Evolutionary conservation across 257 asterid genomes (phyloP).

Genomic region (Petunia secreta): DNA sequence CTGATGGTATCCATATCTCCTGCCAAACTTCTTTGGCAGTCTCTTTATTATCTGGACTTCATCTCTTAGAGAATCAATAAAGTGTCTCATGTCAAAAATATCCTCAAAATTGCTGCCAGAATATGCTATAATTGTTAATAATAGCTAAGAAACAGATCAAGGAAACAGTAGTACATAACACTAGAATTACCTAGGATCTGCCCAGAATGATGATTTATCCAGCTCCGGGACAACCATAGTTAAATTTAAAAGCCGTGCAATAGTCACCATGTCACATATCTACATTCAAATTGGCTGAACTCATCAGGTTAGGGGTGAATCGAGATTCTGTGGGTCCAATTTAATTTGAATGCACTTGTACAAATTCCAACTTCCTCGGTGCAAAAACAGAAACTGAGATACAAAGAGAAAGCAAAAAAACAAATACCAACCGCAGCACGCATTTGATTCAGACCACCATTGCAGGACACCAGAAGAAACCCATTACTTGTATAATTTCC

Average conservation of each 20-base stretch:
- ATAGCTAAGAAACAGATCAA: not conserved
- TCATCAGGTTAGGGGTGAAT: not conserved
- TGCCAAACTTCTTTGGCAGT: constrained; percentile 74
- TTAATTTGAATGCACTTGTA: constrained; percentile 10
- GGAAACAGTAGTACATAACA: constrained; percentile 20
- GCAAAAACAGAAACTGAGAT: not conserved
- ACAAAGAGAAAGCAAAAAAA: constrained; percentile 15
- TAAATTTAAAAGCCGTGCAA: constrained; percentile 91
- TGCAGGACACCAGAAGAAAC: constrained; percentile 84
- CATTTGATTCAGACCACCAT: constrained; percentile 98
- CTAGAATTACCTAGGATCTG: constrained; percentile 83
- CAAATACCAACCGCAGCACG: constrained; percentile 81
- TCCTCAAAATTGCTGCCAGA: constrained; percentile 77
- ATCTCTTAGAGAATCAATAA: constrained; percentile 81
- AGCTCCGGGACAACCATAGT: constrained; percentile 94
- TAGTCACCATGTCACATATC: constrained; percentile 97
- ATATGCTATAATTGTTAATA: constrained; percentile 24
- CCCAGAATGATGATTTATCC: constrained; percentile 96
- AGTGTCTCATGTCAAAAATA: constrained; percentile 82
- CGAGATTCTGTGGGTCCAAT: not conserved
- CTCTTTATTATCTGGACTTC: constrained; percentile 82
- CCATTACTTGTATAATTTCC: constrained; percentile 90
- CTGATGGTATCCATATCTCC: constrained; percentile 62
- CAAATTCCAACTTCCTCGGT: not conserved
- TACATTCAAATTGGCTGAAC: constrained; percentile 37